Base-by-base conservation (phyloP, 495 filamentous ascomycete genomes). In the Aspergillus steynii region DNA sequence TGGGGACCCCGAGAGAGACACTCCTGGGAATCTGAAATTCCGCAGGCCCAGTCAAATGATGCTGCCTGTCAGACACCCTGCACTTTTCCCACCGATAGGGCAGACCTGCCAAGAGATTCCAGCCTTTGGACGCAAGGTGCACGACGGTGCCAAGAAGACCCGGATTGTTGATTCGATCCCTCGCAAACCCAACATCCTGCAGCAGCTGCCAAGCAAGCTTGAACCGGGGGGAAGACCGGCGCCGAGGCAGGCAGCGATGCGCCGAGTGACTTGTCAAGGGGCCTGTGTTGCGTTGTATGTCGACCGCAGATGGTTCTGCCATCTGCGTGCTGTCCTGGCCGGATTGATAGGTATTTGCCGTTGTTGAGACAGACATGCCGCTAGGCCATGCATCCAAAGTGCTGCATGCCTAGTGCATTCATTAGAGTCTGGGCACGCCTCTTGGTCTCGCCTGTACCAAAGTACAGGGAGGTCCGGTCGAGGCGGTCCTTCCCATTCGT, bases 141-240 rank as follows among this genome's bases (percentile, higher is more conserved):
- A 37, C 31, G 8, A 29, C 29, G 5, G 29, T 10, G 52, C 29
- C 52, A 37, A 54, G 52, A 51, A 28, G 1, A 14, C 37, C 37
- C 14, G 37, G 37, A 42, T 42, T 42, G 37, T 42, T 42, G 37
- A 42, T 42, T 42, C 37, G 9, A 53, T 29, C 25, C 20, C 25
- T 46, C 50, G 58, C 20, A 50, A 20, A 12, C 15, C n/a, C 28
- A 34, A 31, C 14, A 47, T 49, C 26, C 49, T 54, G 50, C 50
- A 53, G 20, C 50, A 53, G 46, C 50, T 42, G 58, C 58, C 58
- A 60, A 60, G 58, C 58, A 60, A 55, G 50, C 58, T 60, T 60
- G 58, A 37, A 32, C 58, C 45, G 37, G 57, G 29, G 46, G 9
- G 31, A 34, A 9, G 31, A 34, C 5, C 31, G 5, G 6, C 31